phyloP scores from a whole-genome alignment of 2,329 filamentous ascomycete genomes.

The Trichoderma atroviride region DNA sequence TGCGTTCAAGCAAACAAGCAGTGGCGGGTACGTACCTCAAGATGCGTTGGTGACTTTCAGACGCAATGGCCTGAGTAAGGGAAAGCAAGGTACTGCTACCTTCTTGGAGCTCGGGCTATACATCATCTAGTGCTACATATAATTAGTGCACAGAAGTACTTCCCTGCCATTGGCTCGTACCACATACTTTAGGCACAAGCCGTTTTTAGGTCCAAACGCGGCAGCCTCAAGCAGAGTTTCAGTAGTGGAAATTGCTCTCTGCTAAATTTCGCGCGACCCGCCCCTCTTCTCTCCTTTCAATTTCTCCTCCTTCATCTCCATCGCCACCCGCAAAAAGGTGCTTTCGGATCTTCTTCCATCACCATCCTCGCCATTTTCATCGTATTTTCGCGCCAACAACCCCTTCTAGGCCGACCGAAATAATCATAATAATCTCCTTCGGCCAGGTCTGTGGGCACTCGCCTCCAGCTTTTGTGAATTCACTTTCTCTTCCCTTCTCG shows the following conservation, averaged over 20 bases:
- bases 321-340: slow-evolving; percentile 7
- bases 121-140: neutral
- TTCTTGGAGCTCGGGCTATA: neutral
- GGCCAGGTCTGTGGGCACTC: slow-evolving; percentile 22
- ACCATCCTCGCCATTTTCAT: neutral
- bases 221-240: slow-evolving; percentile 17
- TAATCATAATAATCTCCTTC: slow-evolving; percentile 8
- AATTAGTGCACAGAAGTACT: neutral
- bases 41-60: neutral
- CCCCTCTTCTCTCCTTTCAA: slow-evolving; percentile 25
- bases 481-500: slow-evolving; percentile 9
- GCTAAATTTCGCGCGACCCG: slow-evolving; percentile 21
- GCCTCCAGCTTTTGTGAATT: slow-evolving; percentile 28
- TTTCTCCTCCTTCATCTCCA: slow-evolving; percentile 27
- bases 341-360: slow-evolving; percentile 6
- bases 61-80: neutral
- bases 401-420: slow-evolving; percentile 14
- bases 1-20: neutral
- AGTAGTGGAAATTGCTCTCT: slow-evolving; percentile 5
- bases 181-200: neutral
- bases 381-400: slow-evolving; percentile 12
- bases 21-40: slow-evolving; percentile 11
- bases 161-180: neutral
- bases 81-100: neutral
- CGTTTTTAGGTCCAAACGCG: slow-evolving; percentile 17